Evolutionary conservation across 768 basidiomycete genomes (phyloP).

Genomic region (Agaricus blazei): DNA sequence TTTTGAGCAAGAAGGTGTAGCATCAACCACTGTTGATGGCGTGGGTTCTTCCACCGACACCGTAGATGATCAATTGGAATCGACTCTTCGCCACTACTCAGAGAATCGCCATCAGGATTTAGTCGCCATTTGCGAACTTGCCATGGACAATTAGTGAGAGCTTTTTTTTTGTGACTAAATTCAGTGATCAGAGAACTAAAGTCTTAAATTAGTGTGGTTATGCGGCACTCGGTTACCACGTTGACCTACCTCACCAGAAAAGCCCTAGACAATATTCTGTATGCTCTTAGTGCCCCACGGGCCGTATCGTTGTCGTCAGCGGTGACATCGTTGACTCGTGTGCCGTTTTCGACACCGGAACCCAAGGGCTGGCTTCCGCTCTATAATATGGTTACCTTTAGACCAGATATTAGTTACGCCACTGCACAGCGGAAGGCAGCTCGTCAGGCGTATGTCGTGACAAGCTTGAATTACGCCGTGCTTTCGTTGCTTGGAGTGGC

Average conservation of each 20-base stretch:
- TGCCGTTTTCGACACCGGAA: constrained; percentile 53
- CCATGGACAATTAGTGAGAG: constrained; percentile 94
- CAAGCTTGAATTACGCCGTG: constrained; percentile 43
- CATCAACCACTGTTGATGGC: constrained; percentile 32
- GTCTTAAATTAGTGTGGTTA: constrained; percentile 65
- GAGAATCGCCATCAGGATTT: constrained; percentile 82
- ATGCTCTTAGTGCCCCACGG: constrained; percentile 50
- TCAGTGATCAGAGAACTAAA: constrained; percentile 13
- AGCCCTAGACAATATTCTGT: constrained; percentile 71
- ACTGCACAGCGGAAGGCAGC: constrained; percentile 67
- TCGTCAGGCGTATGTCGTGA: constrained; percentile 64
- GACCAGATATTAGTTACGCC: constrained; percentile 90
- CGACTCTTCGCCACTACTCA: constrained; percentile 76
- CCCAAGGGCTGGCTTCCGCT: constrained; percentile 85
- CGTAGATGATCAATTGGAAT: constrained; percentile 54
- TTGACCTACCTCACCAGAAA: constrained; percentile 75
- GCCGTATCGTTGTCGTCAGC: constrained; percentile 42
- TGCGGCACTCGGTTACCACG: constrained; percentile 89
- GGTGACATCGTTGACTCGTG: constrained; percentile 38
- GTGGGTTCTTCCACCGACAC: constrained; percentile 24
- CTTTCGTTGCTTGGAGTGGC: constrained; percentile 36
- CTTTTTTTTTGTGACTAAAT: constrained; percentile 19
- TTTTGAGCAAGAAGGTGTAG: constrained; percentile 66
- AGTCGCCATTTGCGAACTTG: constrained; percentile 84
- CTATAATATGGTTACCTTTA: constrained; percentile 98